Conservation (phyloP, 768 basidiomycete species). For the Mycena galericulata region DNA sequence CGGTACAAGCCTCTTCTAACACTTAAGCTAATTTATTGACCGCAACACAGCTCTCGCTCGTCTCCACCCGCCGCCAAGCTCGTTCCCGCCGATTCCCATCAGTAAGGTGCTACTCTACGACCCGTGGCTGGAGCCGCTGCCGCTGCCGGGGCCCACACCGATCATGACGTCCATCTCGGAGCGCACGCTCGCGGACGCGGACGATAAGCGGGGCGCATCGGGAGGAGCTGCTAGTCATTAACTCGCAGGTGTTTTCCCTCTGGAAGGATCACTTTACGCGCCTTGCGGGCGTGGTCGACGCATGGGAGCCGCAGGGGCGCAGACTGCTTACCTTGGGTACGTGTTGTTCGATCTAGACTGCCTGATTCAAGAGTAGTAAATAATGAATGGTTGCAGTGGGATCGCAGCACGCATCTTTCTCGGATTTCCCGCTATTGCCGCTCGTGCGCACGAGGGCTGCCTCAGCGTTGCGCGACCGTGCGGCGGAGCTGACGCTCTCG, state of each 20-base stretch:
- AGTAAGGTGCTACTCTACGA: conserved; percentile 74
- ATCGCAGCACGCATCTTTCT: conserved; percentile 59
- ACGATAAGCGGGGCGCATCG: conserved; percentile 14
- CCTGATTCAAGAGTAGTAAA: too few relatives aligned
- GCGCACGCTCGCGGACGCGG: conserved; percentile 7
- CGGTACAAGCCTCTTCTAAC: conserved; percentile 49
- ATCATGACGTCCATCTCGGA: conserved; percentile 29
- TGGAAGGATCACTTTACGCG: conserved; percentile 82
- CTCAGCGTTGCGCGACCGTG: conserved; percentile 48
- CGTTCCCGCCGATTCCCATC: conserved; percentile 62
- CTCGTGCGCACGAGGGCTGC: conserved; percentile 49
- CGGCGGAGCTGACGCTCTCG: conserved; percentile 52
- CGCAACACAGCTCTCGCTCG: conserved; percentile 62
- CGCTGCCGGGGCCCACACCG: conserved; percentile 65
- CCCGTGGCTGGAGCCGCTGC: conserved; percentile 87
- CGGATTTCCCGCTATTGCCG: conserved; percentile 61
- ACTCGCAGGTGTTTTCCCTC: conserved; percentile 82
- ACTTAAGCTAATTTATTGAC: neutral
- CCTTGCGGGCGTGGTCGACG: conserved; percentile 62
- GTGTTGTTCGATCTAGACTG: conserved; percentile 24
- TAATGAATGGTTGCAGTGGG: conserved; percentile 48
- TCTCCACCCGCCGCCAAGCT: conserved; percentile 61
- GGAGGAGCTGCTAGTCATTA: conserved; percentile 71
- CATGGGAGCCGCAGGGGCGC: conserved; percentile 63
- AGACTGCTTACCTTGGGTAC: conserved; percentile 63